Conservation (phyloP, 2,329 filamentous ascomycete species). For the Penicillium sp. region DNA sequence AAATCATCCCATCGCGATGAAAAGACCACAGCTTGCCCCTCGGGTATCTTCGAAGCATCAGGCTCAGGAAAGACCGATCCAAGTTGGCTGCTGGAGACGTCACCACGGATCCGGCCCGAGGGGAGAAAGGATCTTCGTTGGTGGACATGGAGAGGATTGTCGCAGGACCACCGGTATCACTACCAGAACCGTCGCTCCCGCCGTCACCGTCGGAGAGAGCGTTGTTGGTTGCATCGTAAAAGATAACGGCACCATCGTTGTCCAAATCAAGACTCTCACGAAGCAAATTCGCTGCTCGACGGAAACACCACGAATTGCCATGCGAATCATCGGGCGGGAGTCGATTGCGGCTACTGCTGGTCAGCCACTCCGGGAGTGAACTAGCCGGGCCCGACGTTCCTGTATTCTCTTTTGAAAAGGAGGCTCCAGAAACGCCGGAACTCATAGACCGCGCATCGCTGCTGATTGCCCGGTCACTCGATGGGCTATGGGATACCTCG, state of each 20-base stretch:
- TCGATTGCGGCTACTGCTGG: constrained; percentile 30
- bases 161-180: constrained; percentile 31
- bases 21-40: constrained; percentile 54
- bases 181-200: constrained; percentile 32
- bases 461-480: constrained; percentile 30
- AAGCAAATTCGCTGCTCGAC: constrained; percentile 52
- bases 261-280: constrained; percentile 50
- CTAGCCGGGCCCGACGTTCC: constrained; percentile 30
- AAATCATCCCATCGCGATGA: constrained; percentile 46
- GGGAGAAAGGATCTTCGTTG: constrained; percentile 39
- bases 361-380: constrained; percentile 37
- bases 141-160: constrained; percentile 40
- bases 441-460: constrained; percentile 30
- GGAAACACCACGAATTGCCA: constrained; percentile 48
- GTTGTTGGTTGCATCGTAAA: constrained; percentile 36
- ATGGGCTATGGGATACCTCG: constrained; percentile 16
- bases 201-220: constrained; percentile 32
- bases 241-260: constrained; percentile 51
- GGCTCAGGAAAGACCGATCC: constrained; percentile 35
- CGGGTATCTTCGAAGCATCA: constrained; percentile 48
- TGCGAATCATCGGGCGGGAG: constrained; percentile 37
- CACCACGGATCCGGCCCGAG: constrained; percentile 30
- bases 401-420: constrained; percentile 32
- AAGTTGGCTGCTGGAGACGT: constrained; percentile 34
- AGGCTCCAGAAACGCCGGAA: constrained; percentile 27